Base-by-base conservation (phyloP, 352 stramenopile genomes). In the Globisporangium cystogenes region DNA sequence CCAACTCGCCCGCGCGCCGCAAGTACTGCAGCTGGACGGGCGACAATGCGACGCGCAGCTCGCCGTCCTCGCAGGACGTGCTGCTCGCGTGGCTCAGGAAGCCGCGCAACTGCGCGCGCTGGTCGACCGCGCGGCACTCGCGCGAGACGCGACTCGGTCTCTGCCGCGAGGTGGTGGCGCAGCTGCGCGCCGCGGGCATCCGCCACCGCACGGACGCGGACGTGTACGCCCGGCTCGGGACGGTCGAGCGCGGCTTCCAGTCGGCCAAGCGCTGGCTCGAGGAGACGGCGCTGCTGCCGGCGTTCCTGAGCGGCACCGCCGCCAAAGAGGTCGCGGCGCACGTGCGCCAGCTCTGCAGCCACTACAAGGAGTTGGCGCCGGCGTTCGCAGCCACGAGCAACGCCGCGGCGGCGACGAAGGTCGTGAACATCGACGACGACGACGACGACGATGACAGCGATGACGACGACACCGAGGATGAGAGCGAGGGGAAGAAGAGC, bases 41-140 rank as follows among this genome's bases (percentile, higher is more conserved):
- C 50, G 57, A 64, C 39, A 39, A 12, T 31, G 29, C 27, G 14
- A 40, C 50, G 20, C 42, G 26, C 12, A 41, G 51, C 43, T 60
- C 51, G 6, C 50, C 31, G 26, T 61, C 51, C 0, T 76, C 67
- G 18, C 50, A 64, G 29, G 60, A 75, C 18, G 45, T 79, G 18
- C 29, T 79, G 47, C 35, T 74, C 15, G 39, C n/a, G 55, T 79
- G 67, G 64, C 48, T 79, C 18, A 46, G 40, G 26, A 53, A 55
- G 8, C 42, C 54, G 12, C 61, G 65, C n/a, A 70, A 70, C 55
- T 76, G 66, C 41, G 47, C 54, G 37, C 64, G 57, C 37, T 68
- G 69, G 51, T 21, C 33, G 18, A 36, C 44, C 5, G 27, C 49
- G 51, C 57, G 33, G 16, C 7, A 14, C 36, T 14, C 20, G n/a